These are phyloP conservation scores for Sanghuangporus sanghuang DNA, from an alignment of 1,284 basidiomycete species.

Conservation along the genomic window DNA sequence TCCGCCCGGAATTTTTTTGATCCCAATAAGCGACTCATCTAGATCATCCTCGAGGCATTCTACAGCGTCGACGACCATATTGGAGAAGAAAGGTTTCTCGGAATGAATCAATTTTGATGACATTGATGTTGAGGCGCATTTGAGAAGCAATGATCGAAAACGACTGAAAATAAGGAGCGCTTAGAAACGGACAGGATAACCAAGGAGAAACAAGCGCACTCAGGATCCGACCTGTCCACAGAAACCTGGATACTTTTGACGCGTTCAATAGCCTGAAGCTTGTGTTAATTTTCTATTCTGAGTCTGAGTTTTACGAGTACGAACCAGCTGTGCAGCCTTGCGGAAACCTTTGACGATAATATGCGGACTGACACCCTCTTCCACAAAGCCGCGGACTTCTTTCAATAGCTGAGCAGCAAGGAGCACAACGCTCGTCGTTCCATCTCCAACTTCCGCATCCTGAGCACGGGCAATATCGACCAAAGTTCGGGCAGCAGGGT, in stretches of 20 bases:
- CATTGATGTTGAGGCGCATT: constrained; percentile 98
- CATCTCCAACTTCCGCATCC: constrained; percentile 98
- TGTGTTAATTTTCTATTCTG: not conserved
- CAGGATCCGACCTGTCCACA: constrained; percentile 87
- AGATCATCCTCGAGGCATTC: constrained; percentile 87
- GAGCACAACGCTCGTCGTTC: constrained; percentile 94
- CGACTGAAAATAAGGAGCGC: constrained; percentile 34
- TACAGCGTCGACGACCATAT: constrained; percentile 98
- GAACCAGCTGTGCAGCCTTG: constrained; percentile 81
- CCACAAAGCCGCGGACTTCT: constrained; percentile 88
- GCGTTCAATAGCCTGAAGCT: constrained; percentile 70
- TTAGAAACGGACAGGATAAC: not conserved
- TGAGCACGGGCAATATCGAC: constrained; percentile 98
- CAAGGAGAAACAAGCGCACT: constrained; percentile 48
- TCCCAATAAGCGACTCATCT: constrained; percentile 94
- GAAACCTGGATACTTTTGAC: constrained; percentile 89
- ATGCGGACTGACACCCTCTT: constrained; percentile 97
- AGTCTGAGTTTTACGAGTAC: constrained; percentile 23
- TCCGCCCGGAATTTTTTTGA: constrained; percentile 99
- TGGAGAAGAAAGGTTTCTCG: constrained; percentile 97
- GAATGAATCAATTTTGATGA: constrained; percentile 99
- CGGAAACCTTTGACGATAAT: constrained; percentile 97
- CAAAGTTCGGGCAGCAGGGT: constrained; percentile 93
- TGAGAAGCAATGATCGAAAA: constrained; percentile 91
- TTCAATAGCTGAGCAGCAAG: constrained; percentile 94